Conservation (phyloP, 2,329 filamentous ascomycete species). For the Cladosporium sp. region DNA sequence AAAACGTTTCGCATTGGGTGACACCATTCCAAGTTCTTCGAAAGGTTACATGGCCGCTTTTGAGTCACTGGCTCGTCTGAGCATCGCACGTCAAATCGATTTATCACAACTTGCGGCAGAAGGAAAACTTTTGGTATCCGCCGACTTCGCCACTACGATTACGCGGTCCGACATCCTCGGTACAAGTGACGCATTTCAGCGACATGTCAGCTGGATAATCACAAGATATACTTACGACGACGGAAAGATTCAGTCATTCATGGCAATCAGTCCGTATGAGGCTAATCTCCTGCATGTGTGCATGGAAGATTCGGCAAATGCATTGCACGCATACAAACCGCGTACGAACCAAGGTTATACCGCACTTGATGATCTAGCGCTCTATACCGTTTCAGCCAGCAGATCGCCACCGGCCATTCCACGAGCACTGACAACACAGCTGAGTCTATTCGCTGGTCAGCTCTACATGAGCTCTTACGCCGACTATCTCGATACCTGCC, state of each 20-base stretch:
- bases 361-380: conserved; percentile 43
- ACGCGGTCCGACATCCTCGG: conserved; percentile 30
- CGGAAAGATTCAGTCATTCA: conserved; percentile 26
- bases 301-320: conserved; percentile 33
- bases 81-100: conserved; percentile 35
- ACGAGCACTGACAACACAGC: conserved; percentile 38
- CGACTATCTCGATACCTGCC: conserved; percentile 53
- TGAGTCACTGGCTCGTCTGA: conserved; percentile 37
- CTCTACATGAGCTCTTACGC: conserved; percentile 55
- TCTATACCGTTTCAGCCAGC: conserved; percentile 39
- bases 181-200: conserved; percentile 45
- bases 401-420: conserved; percentile 16
- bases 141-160: conserved; percentile 50
- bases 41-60: conserved; percentile 45
- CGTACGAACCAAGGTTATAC: conserved; percentile 36
- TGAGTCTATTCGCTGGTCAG: conserved; percentile 66
- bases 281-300: conserved; percentile 47
- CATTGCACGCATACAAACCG: conserved; percentile 50
- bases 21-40: not conserved
- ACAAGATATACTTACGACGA: conserved; percentile 24
- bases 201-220: conserved; percentile 54
- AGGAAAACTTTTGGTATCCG: conserved; percentile 41
- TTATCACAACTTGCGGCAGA: conserved; percentile 34
- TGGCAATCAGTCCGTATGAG: conserved; percentile 60
- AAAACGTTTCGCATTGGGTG: conserved; percentile 29